phyloP scores from a whole-genome alignment of 306 rosid species.

The Alnus glutinosa region DNA sequence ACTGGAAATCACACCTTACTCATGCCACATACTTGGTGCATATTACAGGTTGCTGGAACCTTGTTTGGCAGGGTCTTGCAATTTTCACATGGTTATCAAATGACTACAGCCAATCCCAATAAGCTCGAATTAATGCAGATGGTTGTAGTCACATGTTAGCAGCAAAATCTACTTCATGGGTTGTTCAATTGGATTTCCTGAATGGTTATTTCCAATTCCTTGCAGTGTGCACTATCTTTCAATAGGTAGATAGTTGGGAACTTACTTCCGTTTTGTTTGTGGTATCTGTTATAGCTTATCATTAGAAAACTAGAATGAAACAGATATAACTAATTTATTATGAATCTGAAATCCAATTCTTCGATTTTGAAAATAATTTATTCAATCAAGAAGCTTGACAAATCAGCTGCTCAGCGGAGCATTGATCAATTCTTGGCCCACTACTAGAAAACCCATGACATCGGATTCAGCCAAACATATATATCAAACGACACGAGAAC shows the following conservation, averaged over 20 bases:
- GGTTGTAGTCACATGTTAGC: slow-evolving; percentile 18
- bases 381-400: slow-evolving; percentile 29
- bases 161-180: slow-evolving; percentile 1
- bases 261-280: not conserved
- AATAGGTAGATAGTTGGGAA: slow-evolving; percentile 1
- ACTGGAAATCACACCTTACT: not conserved
- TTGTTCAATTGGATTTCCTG: slow-evolving; percentile 8
- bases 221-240: not conserved
- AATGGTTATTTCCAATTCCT: not conserved
- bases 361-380: slow-evolving; percentile 23
- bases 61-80: slow-evolving; percentile 14
- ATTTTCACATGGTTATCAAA: slow-evolving; percentile 10
- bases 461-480: slow-evolving; percentile 18
- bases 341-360: slow-evolving; percentile 25
- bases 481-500: slow-evolving; percentile 17
- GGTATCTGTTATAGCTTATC: slow-evolving; percentile 14
- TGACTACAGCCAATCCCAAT: slow-evolving; percentile 10
- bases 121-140: slow-evolving; percentile 1
- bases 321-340: not conserved
- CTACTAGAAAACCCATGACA: slow-evolving; percentile 15
- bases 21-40: slow-evolving; percentile 10
- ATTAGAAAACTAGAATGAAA: slow-evolving; percentile 21
- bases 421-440: slow-evolving; percentile 32
- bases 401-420: slow-evolving; percentile 28
- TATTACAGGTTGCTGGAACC: slow-evolving; percentile 12